Evolutionary conservation across 2,329 filamentous ascomycete genomes (phyloP).

Genomic region (Magnaporthiopsis incrustans): DNA sequence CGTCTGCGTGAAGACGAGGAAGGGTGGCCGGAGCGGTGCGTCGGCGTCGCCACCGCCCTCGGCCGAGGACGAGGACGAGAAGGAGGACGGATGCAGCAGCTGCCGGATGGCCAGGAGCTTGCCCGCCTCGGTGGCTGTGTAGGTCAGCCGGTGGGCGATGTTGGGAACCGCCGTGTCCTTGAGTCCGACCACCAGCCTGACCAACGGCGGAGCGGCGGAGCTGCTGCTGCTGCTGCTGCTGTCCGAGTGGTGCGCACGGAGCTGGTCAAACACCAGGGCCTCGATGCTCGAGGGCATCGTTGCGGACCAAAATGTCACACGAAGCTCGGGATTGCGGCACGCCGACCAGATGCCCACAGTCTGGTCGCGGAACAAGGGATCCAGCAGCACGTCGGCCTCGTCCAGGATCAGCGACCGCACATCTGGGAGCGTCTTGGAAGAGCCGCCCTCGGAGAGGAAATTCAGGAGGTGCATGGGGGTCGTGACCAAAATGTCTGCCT

Average conservation of each 20-base stretch:
- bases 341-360: conserved; percentile 78
- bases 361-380: conserved; percentile 83
- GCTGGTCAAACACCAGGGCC: conserved; percentile 61
- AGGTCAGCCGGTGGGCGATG: conserved; percentile 79
- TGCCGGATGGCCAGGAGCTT: conserved; percentile 89
- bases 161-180: conserved; percentile 95
- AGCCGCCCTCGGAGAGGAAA: conserved; percentile 44
- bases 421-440: conserved; percentile 49
- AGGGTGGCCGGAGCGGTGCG: conserved; percentile 68
- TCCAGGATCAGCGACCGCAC: conserved; percentile 75
- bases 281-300: conserved; percentile 96
- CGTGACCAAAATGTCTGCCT: conserved; percentile 71
- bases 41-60: conserved; percentile 24
- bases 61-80: conserved; percentile 7
- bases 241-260: conserved; percentile 33
- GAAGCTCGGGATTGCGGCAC: conserved; percentile 62
- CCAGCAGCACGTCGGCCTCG: conserved; percentile 90
- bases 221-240: neutral
- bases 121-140: conserved; percentile 86
- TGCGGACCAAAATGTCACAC: conserved; percentile 84
- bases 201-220: conserved; percentile 30
- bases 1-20: conserved; percentile 93
- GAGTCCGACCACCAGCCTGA: conserved; percentile 87
- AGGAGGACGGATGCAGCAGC: conserved; percentile 67
- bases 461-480: conserved; percentile 75